Conservation (phyloP, 345 rosid genomes). For the Eucalyptus sp. region DNA sequence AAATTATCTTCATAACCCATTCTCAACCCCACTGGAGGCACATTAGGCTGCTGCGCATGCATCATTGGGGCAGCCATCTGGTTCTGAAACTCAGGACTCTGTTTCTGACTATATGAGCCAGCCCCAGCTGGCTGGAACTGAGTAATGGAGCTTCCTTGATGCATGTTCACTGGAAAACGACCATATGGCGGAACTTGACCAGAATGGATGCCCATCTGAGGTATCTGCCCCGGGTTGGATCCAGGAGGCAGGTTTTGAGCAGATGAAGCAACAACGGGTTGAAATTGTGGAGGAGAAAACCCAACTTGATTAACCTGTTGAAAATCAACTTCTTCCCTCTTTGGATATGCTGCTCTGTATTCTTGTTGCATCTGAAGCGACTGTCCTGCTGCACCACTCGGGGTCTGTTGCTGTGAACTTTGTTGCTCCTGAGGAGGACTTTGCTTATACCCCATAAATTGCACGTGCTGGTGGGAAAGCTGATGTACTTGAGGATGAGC, state of each 20-base stretch:
- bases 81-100: slow-evolving; percentile 42
- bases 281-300: slow-evolving; percentile 54
- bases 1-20: slow-evolving; percentile 36
- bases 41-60: slow-evolving; percentile 42
- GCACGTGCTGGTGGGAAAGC: slow-evolving; percentile 44
- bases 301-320: slow-evolving; percentile 41
- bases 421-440: slow-evolving; percentile 32
- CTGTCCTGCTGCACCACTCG: slow-evolving; percentile 40
- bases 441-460: slow-evolving; percentile 50
- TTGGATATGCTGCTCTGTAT: slow-evolving; percentile 20
- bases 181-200: slow-evolving; percentile 47
- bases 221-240: slow-evolving; percentile 22
- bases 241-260: slow-evolving; percentile 42
- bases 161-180: slow-evolving; percentile 40
- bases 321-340: slow-evolving; percentile 52
- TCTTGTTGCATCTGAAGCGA: slow-evolving; percentile 46
- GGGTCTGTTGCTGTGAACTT: slow-evolving; percentile 34
- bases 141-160: slow-evolving; percentile 21
- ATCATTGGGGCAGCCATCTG: slow-evolving; percentile 32
- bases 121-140: slow-evolving; percentile 45
- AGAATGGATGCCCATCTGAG: slow-evolving; percentile 29
- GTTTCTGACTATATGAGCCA: slow-evolving; percentile 47
- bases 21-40: slow-evolving; percentile 34
- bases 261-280: slow-evolving; percentile 33
- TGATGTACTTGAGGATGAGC: slow-evolving; percentile 43